Evolutionary conservation across 495 filamentous ascomycete genomes (phyloP).

Genomic region (Penicillium riverlandense): DNA sequence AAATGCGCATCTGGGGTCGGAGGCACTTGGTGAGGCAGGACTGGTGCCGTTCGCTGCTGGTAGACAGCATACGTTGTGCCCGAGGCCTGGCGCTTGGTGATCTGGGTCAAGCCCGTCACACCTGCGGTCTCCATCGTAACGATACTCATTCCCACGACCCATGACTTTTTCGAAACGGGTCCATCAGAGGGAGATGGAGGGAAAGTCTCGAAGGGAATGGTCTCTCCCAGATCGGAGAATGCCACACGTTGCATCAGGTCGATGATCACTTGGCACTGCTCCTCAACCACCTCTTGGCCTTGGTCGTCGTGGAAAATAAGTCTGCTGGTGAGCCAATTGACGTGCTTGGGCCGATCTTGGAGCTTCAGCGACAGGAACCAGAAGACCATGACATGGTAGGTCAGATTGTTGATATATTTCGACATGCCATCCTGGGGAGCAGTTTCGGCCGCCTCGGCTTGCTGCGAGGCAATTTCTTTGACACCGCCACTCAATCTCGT

Average conservation of each 20-base stretch:
- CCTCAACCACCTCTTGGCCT: slow-evolving; percentile 71
- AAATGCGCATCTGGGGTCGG: slow-evolving; percentile 39
- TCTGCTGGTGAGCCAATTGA: slow-evolving; percentile 87
- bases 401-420: slow-evolving; percentile 86
- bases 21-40: slow-evolving; percentile 59
- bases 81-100: slow-evolving; percentile 77
- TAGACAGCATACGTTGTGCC: slow-evolving; percentile 73
- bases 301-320: slow-evolving; percentile 66
- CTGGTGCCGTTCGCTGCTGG: slow-evolving; percentile 61
- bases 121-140: slow-evolving; percentile 76
- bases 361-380: slow-evolving; percentile 91
- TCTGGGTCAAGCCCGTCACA: slow-evolving; percentile 65
- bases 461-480: slow-evolving; percentile 30
- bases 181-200: slow-evolving; percentile 61
- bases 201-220: slow-evolving; percentile 41
- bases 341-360: slow-evolving; percentile 71
- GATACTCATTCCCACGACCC: slow-evolving; percentile 83
- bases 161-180: slow-evolving; percentile 64
- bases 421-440: slow-evolving; percentile 35
- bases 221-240: slow-evolving; percentile 70
- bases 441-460: slow-evolving; percentile 22
- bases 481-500: slow-evolving; percentile 34
- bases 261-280: slow-evolving; percentile 87
- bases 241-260: slow-evolving; percentile 93
- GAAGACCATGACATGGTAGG: slow-evolving; percentile 91